Conservation (phyloP, 306 rosid species). For the Cucumis hystrix region DNA sequence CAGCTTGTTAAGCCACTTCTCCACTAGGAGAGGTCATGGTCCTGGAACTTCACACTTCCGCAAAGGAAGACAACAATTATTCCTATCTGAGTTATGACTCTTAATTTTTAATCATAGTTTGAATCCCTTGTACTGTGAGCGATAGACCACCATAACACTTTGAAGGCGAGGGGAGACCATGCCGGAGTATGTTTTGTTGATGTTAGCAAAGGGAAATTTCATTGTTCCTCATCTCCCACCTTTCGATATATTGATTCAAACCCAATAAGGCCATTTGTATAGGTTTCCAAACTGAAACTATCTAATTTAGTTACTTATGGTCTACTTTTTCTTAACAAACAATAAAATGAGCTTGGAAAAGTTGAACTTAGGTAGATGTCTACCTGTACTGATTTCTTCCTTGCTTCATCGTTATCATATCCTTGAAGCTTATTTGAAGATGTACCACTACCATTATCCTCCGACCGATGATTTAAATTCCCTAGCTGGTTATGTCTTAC, state of each 20-base stretch:
- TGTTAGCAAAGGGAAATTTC: neutral
- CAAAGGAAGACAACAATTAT: neutral
- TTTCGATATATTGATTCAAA: neutral
- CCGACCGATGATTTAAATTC: slow-evolving; percentile 22
- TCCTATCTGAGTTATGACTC: too few species aligned
- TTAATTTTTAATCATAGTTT: too few species aligned
- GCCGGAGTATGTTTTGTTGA: neutral
- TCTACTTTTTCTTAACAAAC: neutral
- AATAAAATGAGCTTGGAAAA: slow-evolving; percentile 2
- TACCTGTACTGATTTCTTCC: slow-evolving; percentile 55
- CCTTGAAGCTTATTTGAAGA: slow-evolving; percentile 27
- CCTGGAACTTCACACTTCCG: neutral
- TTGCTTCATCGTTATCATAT: slow-evolving; percentile 13
- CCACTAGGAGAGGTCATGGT: neutral
- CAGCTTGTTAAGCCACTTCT: neutral
- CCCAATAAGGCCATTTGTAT: neutral
- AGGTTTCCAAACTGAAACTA: neutral
- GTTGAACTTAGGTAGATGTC: slow-evolving; percentile 14
- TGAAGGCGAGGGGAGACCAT: neutral
- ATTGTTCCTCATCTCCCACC: neutral
- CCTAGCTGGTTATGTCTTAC: slow-evolving; percentile 32
- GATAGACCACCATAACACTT: neutral
- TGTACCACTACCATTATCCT: slow-evolving; percentile 18
- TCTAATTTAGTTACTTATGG: neutral
- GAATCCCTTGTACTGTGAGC: neutral